Evolutionary conservation across 2,329 filamentous ascomycete species (phyloP).

Genomic region (Pseudogymnoascus sp.): DNA sequence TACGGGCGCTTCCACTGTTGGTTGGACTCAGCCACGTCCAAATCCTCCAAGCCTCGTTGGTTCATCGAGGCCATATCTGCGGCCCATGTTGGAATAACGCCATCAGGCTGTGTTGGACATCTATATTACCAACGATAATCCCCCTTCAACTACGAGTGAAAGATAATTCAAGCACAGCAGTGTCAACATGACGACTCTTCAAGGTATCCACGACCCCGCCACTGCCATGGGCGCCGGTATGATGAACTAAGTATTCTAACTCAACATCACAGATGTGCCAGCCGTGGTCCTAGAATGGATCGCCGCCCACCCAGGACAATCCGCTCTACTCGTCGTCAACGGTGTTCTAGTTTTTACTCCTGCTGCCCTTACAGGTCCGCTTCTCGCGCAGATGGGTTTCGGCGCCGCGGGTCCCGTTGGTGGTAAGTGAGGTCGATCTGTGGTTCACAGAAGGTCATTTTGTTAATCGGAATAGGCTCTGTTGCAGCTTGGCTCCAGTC

Average conservation of each 20-base stretch:
- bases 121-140: not conserved
- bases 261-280: not conserved
- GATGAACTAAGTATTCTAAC: not conserved
- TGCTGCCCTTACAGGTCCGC: constrained; percentile 13
- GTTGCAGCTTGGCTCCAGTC: constrained; percentile 12
- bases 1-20: not conserved
- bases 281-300: not conserved
- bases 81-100: not conserved
- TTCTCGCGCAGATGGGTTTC: constrained; percentile 15
- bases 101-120: not conserved
- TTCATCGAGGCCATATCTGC: not conserved
- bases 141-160: not conserved
- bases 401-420: constrained; percentile 14
- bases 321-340: constrained; percentile 11
- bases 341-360: constrained; percentile 15
- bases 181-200: not conserved
- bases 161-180: not conserved
- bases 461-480: constrained; percentile 13
- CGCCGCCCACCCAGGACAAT: constrained; percentile 12
- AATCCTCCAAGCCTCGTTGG: not conserved
- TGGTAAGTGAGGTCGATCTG: constrained; percentile 12
- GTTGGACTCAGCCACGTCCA: not conserved
- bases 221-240: not conserved
- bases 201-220: not conserved
- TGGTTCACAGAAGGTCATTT: constrained; percentile 2